phyloP scores from a whole-genome alignment of 2,329 filamentous ascomycete genomes.

The Pestalotiopsis sp. region DNA sequence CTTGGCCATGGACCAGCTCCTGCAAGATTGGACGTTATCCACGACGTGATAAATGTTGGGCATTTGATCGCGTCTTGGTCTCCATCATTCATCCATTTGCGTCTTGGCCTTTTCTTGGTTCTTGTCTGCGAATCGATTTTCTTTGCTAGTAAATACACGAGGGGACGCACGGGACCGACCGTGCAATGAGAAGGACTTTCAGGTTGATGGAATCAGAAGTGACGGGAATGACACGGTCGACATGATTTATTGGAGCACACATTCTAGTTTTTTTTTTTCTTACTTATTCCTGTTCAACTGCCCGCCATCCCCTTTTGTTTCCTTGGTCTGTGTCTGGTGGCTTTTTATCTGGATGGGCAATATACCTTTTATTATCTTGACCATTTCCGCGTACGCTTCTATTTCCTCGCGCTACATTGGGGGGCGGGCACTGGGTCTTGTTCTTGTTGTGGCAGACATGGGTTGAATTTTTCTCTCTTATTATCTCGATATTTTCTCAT shows the following conservation, averaged over 20 bases:
- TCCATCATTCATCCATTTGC: background rate
- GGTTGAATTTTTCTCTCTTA: background rate
- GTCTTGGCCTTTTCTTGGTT: background rate
- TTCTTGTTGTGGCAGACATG: background rate
- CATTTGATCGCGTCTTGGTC: background rate
- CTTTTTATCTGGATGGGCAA: background rate
- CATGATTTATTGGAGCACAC: background rate
- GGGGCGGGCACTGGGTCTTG: background rate
- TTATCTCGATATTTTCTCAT: background rate
- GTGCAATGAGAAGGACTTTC: background rate
- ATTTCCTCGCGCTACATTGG: no score
- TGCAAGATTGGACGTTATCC: no score
- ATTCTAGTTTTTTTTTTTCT: background rate
- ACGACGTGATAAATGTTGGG: no score
- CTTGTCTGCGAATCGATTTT: background rate
- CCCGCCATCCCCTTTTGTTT: background rate
- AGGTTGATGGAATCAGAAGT: background rate
- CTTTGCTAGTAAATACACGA: background rate
- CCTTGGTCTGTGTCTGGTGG: background rate
- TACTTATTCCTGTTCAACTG: background rate
- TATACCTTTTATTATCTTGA: background rate
- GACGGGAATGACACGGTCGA: background rate
- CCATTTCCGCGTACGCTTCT: background rate
- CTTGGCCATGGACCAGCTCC: no score
- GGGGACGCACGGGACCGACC: slow-evolving; percentile 9